Conservation (phyloP, 1,139 yeast species). For the Yamadazyma sp. region DNA sequence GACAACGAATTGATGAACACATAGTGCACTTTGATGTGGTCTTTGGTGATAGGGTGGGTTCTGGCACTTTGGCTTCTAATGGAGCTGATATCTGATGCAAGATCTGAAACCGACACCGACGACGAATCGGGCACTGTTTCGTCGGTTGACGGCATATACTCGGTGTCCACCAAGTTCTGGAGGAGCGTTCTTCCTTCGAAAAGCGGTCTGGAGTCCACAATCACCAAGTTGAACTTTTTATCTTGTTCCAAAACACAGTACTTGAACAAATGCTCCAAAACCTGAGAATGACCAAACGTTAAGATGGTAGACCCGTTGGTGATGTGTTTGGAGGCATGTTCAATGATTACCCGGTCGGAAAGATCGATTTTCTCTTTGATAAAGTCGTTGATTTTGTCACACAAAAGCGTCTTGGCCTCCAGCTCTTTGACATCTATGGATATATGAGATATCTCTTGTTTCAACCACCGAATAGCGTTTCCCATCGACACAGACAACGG, state of each 20-base stretch:
- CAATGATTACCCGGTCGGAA: slow-evolving; percentile 81
- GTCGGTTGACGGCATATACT: slow-evolving; percentile 17
- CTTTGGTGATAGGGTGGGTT: slow-evolving; percentile 33
- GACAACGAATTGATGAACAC: slow-evolving; percentile 78
- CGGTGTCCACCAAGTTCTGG: slow-evolving; percentile 49
- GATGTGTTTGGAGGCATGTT: slow-evolving; percentile 77
- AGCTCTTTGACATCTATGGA: slow-evolving; percentile 71
- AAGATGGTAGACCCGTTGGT: slow-evolving; percentile 75
- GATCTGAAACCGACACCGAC: slow-evolving; percentile 8
- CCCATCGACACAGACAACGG: slow-evolving; percentile 96
- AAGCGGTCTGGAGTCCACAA: slow-evolving; percentile 93
- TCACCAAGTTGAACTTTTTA: slow-evolving; percentile 74
- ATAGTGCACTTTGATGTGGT: slow-evolving; percentile 48
- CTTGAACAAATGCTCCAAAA: slow-evolving; percentile 71
- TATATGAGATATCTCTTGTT: slow-evolving; percentile 84
- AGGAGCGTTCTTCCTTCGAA: slow-evolving; percentile 89
- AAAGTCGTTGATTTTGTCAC: slow-evolving; percentile 73
- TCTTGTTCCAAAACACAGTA: slow-evolving; percentile 62
- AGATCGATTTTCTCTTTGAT: slow-evolving; percentile 82
- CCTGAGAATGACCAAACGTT: slow-evolving; percentile 87
- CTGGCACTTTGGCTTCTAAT: slow-evolving; percentile 14
- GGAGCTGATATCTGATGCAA: slow-evolving; percentile 49
- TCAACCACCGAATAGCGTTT: slow-evolving; percentile 94
- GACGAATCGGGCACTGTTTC: slow-evolving; percentile 23
- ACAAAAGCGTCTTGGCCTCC: slow-evolving; percentile 67